These are phyloP conservation scores for Daldinia concentrica DNA, from an alignment of 495 filamentous ascomycete genomes.

Conservation along the genomic window DNA sequence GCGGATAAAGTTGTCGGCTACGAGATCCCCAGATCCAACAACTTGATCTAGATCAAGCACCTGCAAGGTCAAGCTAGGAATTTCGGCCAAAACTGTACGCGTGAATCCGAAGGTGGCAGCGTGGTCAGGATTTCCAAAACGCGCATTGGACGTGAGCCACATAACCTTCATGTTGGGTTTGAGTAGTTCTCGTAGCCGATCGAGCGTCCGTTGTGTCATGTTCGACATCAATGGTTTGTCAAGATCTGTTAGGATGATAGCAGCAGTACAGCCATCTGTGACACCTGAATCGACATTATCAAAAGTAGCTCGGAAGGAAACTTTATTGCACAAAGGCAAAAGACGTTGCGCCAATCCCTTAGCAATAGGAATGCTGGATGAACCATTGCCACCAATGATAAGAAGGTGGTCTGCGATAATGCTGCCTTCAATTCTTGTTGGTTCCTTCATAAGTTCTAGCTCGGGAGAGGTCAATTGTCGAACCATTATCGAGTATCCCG, in stretches of 20 bases:
- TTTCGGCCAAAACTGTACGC: constrained; percentile 54
- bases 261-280: constrained; percentile 40
- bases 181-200: constrained; percentile 47
- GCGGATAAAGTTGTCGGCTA: constrained; percentile 46
- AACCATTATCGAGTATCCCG: constrained; percentile 49
- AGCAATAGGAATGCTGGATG: constrained; percentile 31
- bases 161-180: constrained; percentile 51
- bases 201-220: constrained; percentile 48
- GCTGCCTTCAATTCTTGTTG: not conserved
- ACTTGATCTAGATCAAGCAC: constrained; percentile 52
- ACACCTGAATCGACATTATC: constrained; percentile 31
- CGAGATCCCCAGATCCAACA: constrained; percentile 22
- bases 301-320: constrained; percentile 36
- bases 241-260: constrained; percentile 52
- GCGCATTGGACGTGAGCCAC: constrained; percentile 50
- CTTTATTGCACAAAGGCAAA: constrained; percentile 19
- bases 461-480: constrained; percentile 45
- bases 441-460: constrained; percentile 30
- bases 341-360: constrained; percentile 33
- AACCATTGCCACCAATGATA: constrained; percentile 44
- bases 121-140: constrained; percentile 45
- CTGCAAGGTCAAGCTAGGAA: constrained; percentile 51
- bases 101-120: constrained; percentile 56
- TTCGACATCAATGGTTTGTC: constrained; percentile 48
- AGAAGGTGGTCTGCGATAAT: constrained; percentile 43